A percentile compares a stretch with the other conserved stretches of the same genome.
These are phyloP conservation scores for Umbilicus rupestris DNA, from an alignment of 164 flowering plant genomes.

Conservation along the genomic window DNA sequence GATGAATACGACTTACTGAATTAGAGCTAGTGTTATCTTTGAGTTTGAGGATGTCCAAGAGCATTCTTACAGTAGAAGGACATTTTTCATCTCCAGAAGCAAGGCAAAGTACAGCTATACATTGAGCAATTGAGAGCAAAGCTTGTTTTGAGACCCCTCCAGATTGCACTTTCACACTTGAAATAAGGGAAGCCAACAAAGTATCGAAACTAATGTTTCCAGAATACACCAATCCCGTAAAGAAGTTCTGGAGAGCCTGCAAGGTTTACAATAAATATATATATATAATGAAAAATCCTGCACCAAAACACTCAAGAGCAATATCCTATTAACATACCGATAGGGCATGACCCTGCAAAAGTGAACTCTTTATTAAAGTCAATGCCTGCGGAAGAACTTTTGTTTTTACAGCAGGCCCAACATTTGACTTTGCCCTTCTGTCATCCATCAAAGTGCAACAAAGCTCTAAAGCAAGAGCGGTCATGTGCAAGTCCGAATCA, in stretches of 20 bases:
- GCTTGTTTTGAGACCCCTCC: slow-evolving; percentile 96
- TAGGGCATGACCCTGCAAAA: slow-evolving; percentile 97
- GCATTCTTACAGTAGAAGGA: slow-evolving; percentile 87
- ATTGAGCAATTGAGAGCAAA: slow-evolving; percentile 83
- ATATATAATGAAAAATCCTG: background rate
- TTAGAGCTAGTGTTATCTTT: slow-evolving; percentile 61
- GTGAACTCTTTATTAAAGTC: slow-evolving; percentile 68
- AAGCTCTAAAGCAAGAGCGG: slow-evolving; percentile 92
- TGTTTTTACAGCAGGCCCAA: slow-evolving; percentile 69
- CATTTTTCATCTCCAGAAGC: slow-evolving; percentile 92
- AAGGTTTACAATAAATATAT: slow-evolving; percentile 12
- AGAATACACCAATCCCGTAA: slow-evolving; percentile 72
- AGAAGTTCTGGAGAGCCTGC: slow-evolving; percentile 85
- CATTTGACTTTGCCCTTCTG: slow-evolving; percentile 51
- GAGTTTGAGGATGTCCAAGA: slow-evolving; percentile 68
- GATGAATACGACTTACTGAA: slow-evolving; percentile 39
- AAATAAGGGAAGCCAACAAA: slow-evolving; percentile 85
- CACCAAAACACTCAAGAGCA: background rate
- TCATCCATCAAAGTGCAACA: slow-evolving; percentile 96
- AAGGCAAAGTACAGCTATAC: slow-evolving; percentile 98
- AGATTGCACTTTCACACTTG: slow-evolving; percentile 82
- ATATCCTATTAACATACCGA: slow-evolving; percentile 31
- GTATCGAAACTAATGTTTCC: slow-evolving; percentile 86
- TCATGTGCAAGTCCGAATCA: slow-evolving; percentile 96
- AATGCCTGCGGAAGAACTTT: slow-evolving; percentile 97